Base-by-base conservation (phyloP, 2,329 filamentous ascomycete species). In the Pseudocercospora vitis region DNA sequence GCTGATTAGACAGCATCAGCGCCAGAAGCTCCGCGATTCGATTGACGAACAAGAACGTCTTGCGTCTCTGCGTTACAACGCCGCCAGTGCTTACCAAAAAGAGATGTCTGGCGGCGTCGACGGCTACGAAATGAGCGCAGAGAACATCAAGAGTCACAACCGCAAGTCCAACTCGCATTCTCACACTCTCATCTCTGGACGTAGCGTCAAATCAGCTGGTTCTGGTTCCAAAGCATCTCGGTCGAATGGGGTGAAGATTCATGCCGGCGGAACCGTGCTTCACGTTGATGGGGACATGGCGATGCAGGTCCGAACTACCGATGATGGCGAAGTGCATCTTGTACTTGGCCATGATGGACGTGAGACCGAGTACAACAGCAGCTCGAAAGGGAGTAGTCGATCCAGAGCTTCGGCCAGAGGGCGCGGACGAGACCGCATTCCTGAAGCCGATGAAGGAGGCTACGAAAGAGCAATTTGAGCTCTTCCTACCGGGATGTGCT, bases 241-340 rank as follows among this genome's bases (percentile, higher is more conserved):
- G 16, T 39, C 59, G 4, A 56, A 62, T 9, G 57, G 56, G 7
- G 60, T 68, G 37, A 58, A 58, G 42, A 67, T 69, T 46, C 49
- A 63, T 21, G 23, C 42, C 26, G 61, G 60, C 28, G 64, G 54
- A 7, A 67, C 64, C 7, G 56, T 65, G 2, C 52, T 68, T 26
- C 63, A 65, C 23, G 57, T 68, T 18, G 62, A 65, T 24, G 60
- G 61, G 33, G 63, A 66, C 24, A 59, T 59, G n/a, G 62, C 45
- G 3, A 58, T 67, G 14, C 57, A 63, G 37, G 59, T 68, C 49
- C 45, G 53, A 9, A 56, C 58, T 9, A 56, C 53, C 3, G 63
- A 67, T 18, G 62, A 68, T 28, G 66, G 65, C 8, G 57, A 53
- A 19, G 54, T 58, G 8, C 52, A 51, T 18, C 40, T 66, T 47